Evolutionary conservation across 1,284 basidiomycete genomes (phyloP), one percentile per base, ranked within the genome.

Genomic region (Takashimella tepidaria): DNA sequence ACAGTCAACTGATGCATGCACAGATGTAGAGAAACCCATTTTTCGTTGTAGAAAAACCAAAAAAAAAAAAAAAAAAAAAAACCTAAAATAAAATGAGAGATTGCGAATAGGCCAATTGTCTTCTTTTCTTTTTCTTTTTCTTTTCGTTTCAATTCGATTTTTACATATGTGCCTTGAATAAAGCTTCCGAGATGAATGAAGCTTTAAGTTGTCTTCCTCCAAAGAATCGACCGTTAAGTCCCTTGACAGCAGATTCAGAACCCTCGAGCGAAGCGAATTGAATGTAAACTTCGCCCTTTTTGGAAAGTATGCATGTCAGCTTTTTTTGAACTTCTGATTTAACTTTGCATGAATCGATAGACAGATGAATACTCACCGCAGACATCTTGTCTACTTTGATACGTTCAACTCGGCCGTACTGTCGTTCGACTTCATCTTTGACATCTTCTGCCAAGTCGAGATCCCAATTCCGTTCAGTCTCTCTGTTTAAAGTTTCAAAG

Each of bases 381-480:
- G 90, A 89, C 64, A 98, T 92, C 76, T 85, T 92, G 71, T 96
- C 92, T 26, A 99, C 84, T 70, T 91, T 92, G 79, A 98, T 91
- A 31, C 85, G 84, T 47, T 83, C 80, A 27, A 98, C 90, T 43
- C 74, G 76, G 49, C 96, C 95, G 68, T 97, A 98, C 77, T 96
- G 93, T 58, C 78, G 78, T 75, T 93, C 86, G 62, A 91, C 90
- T 79, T 99, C 96, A 54, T 83, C 83, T 77, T 92, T 93, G 70
- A 98, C 90, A 69, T 99, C 95, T 26, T 97, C 92, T 49, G 86
- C 89, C 31, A 99, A 85, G 52, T 98, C 96, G 57, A 84, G 87
- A 72, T 98, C 92, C 96, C 95, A 99, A 67, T 96, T 89, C 26
- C 82, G 82, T 61, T 95, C 95, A 20, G 89, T 93, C 80, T 98